Evolutionary conservation across 2,329 filamentous ascomycete species (phyloP).

Genomic region (Cryphonectria carpinicola): DNA sequence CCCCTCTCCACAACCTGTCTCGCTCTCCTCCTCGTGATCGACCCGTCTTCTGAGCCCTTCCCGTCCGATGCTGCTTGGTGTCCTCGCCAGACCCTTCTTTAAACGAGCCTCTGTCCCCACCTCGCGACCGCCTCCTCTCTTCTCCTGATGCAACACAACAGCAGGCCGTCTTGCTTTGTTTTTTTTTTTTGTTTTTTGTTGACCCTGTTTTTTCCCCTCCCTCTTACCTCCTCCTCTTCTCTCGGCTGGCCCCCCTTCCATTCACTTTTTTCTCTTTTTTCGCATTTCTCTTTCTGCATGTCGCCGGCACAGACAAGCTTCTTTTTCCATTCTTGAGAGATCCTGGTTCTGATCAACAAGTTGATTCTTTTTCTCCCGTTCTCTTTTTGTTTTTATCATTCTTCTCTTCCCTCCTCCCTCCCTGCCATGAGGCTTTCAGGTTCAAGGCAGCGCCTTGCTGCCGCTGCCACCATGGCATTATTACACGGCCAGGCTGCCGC

Average conservation of each 20-base stretch:
- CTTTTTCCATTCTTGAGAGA: background rate
- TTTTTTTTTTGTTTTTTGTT: background rate
- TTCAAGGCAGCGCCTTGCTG: conserved; percentile 13
- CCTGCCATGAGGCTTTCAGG: background rate
- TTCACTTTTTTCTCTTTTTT: background rate
- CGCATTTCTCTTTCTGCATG: background rate
- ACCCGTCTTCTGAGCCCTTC: background rate
- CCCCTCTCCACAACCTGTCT: background rate
- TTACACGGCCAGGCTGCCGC: conserved; percentile 32
- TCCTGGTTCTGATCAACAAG: background rate
- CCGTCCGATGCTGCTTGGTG: background rate
- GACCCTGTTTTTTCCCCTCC: background rate
- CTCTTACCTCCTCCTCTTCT: background rate
- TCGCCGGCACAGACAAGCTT: conserved; percentile 15
- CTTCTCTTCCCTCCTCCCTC: background rate
- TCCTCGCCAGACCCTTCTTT: conserved; percentile 11
- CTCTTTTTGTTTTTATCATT: background rate
- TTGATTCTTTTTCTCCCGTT: background rate
- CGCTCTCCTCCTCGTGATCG: background rate
- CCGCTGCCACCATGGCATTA: conserved; percentile 15
- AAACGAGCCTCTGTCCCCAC: conserved; percentile 15
- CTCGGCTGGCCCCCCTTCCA: background rate
- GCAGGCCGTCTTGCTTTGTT: conserved; percentile 15
- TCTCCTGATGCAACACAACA: conserved; percentile 6
- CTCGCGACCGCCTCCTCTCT: background rate